Evolutionary conservation across 208 protist genomes (phyloP), one percentile per base, ranked within the genome.

Genomic region (Herpetomonas muscarum): DNA sequence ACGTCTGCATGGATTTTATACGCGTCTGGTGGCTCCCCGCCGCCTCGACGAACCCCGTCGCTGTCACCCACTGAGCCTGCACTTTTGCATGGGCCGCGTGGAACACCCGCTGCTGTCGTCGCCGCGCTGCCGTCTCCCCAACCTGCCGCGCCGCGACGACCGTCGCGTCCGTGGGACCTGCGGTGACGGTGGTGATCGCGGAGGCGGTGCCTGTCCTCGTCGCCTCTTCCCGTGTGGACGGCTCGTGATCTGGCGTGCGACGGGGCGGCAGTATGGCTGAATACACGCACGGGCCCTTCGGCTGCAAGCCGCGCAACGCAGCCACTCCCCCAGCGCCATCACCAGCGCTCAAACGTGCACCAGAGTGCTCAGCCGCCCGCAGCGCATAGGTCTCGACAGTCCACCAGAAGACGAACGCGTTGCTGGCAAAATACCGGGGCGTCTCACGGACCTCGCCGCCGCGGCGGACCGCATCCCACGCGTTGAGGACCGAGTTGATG

Each of bases 371-470:
- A 47, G 63, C 12, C 26, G 31, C 47, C 10, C 21, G 30, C 2
- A 24, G 50, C 12, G 55, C 52, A 29, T 67, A 58, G 48, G 56
- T 51, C 65, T 87, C 80, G 24, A 76, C 72, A 6, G 63, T 45
- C 75, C 75, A 83, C 80, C 80, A 87, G 32, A 77, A 67, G 21
- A 81, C 45, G 30, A 82, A 52, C 25, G 68, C 68, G 29, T 61
- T 83, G 36, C 57, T 47, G 2, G 69, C 62, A 42, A 81, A 78
- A 37, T 67, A 69, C 56, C 68, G 61, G 36, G 74, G 62, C 5
- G 74, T 76, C 54, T 69, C 59, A 13, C 42, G 30, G 10, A 36
- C 62, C 1, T 65, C 65, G 21, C 64, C 79, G 12, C 74, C 79
- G 39, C 67, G 61, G 5, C 74, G 74, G 32, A 81, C 74, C 37